phyloP scores from a whole-genome alignment of 768 basidiomycete species.

The Lactarius psammicola region DNA sequence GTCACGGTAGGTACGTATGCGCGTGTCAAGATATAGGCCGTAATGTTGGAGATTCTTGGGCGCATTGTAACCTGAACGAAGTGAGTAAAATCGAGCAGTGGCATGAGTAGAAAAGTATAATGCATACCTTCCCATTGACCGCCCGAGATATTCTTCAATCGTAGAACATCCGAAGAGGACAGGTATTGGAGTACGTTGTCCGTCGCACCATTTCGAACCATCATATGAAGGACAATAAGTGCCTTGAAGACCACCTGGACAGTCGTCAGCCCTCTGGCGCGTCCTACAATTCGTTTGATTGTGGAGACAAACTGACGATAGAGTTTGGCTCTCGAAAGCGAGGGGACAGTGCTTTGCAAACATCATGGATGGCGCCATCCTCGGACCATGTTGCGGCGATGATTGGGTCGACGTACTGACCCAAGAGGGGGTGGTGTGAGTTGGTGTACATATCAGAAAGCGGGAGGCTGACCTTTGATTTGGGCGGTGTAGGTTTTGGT shows the following conservation, averaged over 20 bases:
- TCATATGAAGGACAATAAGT: constrained; percentile 89
- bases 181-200: constrained; percentile 88
- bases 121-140: constrained; percentile 84
- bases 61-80: constrained; percentile 67
- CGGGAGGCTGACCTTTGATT: constrained; percentile 71
- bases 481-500: constrained; percentile 93
- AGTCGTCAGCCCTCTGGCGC: constrained; percentile 9
- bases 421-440: neutral
- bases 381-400: constrained; percentile 96
- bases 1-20: constrained; percentile 85
- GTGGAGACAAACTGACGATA: constrained; percentile 55
- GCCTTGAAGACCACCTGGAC: constrained; percentile 95
- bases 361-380: constrained; percentile 90
- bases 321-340: constrained; percentile 90
- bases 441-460: neutral
- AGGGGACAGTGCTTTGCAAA: constrained; percentile 83
- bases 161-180: constrained; percentile 76
- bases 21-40: constrained; percentile 81
- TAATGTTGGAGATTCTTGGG: constrained; percentile 87
- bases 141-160: constrained; percentile 74
- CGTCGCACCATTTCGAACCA: constrained; percentile 96
- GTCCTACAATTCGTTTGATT: neutral
- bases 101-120: neutral
- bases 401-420: constrained; percentile 92
- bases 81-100: neutral